These are phyloP conservation scores for Monilinia aucupariae DNA, from an alignment of 2,329 filamentous ascomycete species.

Conservation along the genomic window DNA sequence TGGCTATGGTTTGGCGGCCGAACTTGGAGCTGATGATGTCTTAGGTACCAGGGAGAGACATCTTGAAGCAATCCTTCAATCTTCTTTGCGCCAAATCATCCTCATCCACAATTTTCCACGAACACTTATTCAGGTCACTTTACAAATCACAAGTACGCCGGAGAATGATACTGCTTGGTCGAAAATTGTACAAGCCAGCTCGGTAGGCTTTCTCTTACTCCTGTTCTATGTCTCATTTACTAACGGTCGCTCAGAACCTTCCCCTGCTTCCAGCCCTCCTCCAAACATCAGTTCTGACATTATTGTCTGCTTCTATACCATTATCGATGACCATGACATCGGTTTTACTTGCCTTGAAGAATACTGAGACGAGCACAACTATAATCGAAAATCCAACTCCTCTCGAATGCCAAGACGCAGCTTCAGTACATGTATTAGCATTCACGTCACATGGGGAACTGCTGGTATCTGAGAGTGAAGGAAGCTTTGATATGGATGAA, in stretches of 20 bases:
- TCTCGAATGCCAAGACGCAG: constrained; percentile 55
- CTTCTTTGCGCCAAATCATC: constrained; percentile 67
- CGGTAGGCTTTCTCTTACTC: constrained; percentile 41
- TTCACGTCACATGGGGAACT: constrained; percentile 72
- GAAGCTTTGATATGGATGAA: constrained; percentile 65
- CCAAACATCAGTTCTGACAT: constrained; percentile 70
- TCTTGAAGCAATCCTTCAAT: constrained; percentile 70
- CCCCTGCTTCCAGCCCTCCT: constrained; percentile 75
- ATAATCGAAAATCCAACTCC: constrained; percentile 57
- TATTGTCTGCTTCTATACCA: constrained; percentile 78
- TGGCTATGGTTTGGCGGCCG: background rate
- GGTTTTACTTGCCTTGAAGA: constrained; percentile 55
- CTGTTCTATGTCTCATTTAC: constrained; percentile 17
- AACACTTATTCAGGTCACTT: constrained; percentile 70
- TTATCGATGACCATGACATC: constrained; percentile 67
- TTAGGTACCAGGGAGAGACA: constrained; percentile 68
- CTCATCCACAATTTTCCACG: constrained; percentile 71
- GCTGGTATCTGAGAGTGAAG: constrained; percentile 75
- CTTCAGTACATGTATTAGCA: constrained; percentile 75
- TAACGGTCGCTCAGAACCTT: constrained; percentile 54
- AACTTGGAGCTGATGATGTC: constrained; percentile 16
- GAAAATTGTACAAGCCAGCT: constrained; percentile 54
- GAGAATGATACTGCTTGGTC: constrained; percentile 59
- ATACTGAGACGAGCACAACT: constrained; percentile 38
- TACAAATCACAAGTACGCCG: constrained; percentile 69